Base-by-base conservation (phyloP, 306 rosid genomes). In the Sesbania bispinosa region DNA sequence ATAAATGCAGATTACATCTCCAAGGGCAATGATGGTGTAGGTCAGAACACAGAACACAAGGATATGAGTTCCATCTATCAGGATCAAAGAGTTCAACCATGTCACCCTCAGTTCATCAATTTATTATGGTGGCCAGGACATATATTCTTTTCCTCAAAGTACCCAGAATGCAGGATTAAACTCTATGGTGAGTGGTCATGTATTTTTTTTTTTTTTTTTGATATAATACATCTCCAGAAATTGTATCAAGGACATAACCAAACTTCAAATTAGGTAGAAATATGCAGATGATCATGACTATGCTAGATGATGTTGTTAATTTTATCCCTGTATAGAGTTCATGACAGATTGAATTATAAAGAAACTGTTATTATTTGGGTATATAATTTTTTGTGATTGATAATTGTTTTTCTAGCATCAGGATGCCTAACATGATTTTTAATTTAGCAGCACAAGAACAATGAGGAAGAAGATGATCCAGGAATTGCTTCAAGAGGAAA, bases 71-170 rank as follows among this genome's bases (percentile, higher is more conserved):
- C 75, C 53, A 59, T 85, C 21, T 94, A 80, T 74, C 75, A 80
- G 55, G 88, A 94, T 3, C 97, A 94, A 77, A 83, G 78, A 77
- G 80, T 75, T 36, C 90, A 83, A 19, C 99, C 97, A 61, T 90
- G 95, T 70, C 87, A n/a, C 77, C 60, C 90, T 94, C 64, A 80
- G 96, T 60, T 94, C 96, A 57, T 94, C 99, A 42, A 86, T 94
- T 82, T 85, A 72, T 38, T 94, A 94, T 67, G 97, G 99, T 21
- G 97, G 97, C 70, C 96, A 83, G 67, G 99, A 91, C 20, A 39
- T 88, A 15, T 89, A 82, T 52, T 46, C 74, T 67, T 68, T 10
- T 20, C 85, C 96, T 66, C 89, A 78, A 80, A 82, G 55, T 67
- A 23, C 85, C 15, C 75, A 79, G 36, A 79, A 61, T 73, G 67